These are phyloP conservation scores for Diaporthe helianthi DNA, from an alignment of 2,329 filamentous ascomycete species.

Conservation along the genomic window DNA sequence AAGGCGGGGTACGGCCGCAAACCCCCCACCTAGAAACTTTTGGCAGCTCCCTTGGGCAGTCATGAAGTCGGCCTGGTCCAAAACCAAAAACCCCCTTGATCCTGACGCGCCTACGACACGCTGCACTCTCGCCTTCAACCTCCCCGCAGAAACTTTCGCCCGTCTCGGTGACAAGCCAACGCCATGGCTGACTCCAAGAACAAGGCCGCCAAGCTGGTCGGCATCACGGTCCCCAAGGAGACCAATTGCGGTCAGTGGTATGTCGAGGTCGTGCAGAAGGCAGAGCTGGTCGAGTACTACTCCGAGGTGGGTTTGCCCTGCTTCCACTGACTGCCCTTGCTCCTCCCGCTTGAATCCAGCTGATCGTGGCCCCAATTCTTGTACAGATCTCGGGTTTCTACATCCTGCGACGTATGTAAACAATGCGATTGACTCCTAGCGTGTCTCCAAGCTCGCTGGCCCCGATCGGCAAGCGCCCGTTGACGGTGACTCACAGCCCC, in stretches of 20 bases:
- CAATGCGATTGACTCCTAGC: background rate
- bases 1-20: constrained; percentile 11
- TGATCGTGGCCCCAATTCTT: background rate
- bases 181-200: constrained; percentile 22
- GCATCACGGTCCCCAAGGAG: constrained; percentile 46
- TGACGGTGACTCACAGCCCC: constrained; percentile 25
- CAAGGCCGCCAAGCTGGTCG: constrained; percentile 20
- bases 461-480: constrained; percentile 53
- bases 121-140: background rate
- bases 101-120: background rate
- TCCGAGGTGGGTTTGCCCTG: constrained; percentile 43
- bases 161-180: background rate
- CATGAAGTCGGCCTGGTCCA: background rate
- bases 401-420: constrained; percentile 70
- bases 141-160: background rate
- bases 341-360: background rate
- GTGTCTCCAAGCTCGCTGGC: background rate
- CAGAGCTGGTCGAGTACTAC: constrained; percentile 98
- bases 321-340: background rate
- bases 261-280: constrained; percentile 95
- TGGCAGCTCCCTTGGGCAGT: constrained; percentile 24
- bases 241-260: constrained; percentile 69
- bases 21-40: constrained; percentile 24
- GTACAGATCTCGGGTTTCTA: constrained; percentile 93
- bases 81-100: constrained; percentile 5